Evolutionary conservation across 2,329 filamentous ascomycete genomes (phyloP).

Genomic region (Elsinoe perseae): DNA sequence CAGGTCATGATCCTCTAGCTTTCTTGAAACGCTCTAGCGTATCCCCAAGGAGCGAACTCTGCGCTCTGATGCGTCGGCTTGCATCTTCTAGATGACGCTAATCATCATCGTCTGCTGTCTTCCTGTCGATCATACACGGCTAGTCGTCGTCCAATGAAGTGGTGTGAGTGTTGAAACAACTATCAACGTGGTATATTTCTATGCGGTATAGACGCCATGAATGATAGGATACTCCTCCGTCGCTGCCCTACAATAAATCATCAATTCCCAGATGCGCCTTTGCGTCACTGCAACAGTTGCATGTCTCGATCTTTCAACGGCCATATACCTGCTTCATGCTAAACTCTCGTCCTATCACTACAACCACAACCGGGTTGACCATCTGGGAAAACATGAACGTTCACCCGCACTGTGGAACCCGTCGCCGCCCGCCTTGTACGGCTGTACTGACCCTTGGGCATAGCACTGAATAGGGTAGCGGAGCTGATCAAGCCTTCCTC

Average conservation of each 20-base stretch:
- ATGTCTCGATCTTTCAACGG: constrained; percentile 13
- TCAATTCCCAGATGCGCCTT: not conserved
- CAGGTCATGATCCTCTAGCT: constrained; percentile 7
- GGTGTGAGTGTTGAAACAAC: not conserved
- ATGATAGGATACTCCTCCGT: not conserved
- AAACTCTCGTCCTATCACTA: not conserved
- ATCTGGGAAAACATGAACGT: constrained; percentile 9
- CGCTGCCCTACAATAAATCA: not conserved
- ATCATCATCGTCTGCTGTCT: not conserved
- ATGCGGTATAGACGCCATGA: not conserved
- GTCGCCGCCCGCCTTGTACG: constrained; percentile 7
- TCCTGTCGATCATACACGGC: constrained; percentile 9
- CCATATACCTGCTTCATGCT: not conserved
- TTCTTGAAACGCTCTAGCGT: constrained; percentile 15
- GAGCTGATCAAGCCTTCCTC: no score
- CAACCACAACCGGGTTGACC: constrained; percentile 8
- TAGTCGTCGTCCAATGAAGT: not conserved
- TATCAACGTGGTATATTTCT: no score
- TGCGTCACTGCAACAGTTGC: constrained; percentile 10
- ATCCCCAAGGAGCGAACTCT: not conserved
- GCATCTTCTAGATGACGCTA: not conserved
- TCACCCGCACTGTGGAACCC: constrained; percentile 8
- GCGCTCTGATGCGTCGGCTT: constrained; percentile 11
- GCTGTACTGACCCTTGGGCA: constrained; percentile 1
- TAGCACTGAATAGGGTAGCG: no score